Conservation (phyloP, 2,329 filamentous ascomycete genomes). For the Aspergillus luchuensis region DNA sequence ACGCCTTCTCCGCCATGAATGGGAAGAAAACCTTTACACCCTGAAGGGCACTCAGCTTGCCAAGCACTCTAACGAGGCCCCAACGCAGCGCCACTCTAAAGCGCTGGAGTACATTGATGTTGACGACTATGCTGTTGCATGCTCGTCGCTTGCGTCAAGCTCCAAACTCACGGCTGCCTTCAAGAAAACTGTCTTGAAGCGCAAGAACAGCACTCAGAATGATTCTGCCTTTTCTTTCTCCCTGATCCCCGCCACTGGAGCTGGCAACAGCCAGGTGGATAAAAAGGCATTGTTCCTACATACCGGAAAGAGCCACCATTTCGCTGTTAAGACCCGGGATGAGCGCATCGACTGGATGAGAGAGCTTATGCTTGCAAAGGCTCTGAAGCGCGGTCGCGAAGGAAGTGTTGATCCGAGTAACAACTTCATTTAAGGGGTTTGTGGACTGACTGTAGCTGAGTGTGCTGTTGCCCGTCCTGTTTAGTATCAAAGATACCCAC, state of each 20-base stretch:
- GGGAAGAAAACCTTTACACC: slow-evolving; percentile 87
- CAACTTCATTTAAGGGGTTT: not conserved
- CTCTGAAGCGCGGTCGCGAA: slow-evolving; percentile 37
- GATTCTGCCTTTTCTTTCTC: slow-evolving; percentile 47
- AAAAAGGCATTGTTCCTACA: slow-evolving; percentile 39
- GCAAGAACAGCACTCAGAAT: slow-evolving; percentile 33
- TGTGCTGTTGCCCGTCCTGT: too few relatives aligned
- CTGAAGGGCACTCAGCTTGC: slow-evolving; percentile 70
- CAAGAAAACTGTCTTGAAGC: slow-evolving; percentile 59
- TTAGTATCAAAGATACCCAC: too few relatives aligned
- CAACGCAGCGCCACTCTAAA: slow-evolving; percentile 22
- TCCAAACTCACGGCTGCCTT: slow-evolving; percentile 86
- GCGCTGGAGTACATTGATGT: slow-evolving; percentile 80
- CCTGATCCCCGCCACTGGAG: slow-evolving; percentile 44
- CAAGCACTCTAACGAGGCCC: slow-evolving; percentile 30
- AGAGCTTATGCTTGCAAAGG: slow-evolving; percentile 50
- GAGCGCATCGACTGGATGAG: slow-evolving; percentile 87
- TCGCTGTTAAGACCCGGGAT: slow-evolving; percentile 82
- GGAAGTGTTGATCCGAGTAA: slow-evolving; percentile 71
- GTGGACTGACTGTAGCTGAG: not conserved
- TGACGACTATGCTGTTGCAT: slow-evolving; percentile 51
- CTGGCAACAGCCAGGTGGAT: slow-evolving; percentile 46
- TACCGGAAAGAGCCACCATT: slow-evolving; percentile 85
- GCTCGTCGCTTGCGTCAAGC: slow-evolving; percentile 71
- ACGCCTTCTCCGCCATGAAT: slow-evolving; percentile 85